A percentile compares a stretch with the other conserved stretches of the same genome.
These are phyloP conservation scores for Dillenia suffruticosa DNA, from an alignment of 164 flowering plant genomes.

Conservation along the genomic window DNA sequence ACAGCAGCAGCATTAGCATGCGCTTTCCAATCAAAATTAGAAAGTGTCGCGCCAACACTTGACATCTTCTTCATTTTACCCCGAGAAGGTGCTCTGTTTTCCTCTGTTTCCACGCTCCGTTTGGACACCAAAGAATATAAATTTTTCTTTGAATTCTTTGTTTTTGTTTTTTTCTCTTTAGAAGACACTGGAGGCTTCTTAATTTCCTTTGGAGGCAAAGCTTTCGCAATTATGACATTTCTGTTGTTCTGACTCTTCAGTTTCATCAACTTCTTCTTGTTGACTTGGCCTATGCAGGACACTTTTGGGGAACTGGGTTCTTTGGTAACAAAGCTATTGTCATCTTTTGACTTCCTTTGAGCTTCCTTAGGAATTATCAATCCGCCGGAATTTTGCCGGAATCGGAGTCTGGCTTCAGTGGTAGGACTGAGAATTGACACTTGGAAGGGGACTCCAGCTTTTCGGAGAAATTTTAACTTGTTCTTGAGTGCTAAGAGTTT, in stretches of 20 bases:
- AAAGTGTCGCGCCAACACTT: constrained; percentile 52
- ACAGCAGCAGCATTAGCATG: constrained; percentile 13
- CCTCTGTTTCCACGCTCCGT: constrained; percentile 4
- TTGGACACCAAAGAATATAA: constrained; percentile 15
- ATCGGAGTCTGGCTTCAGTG: constrained; percentile 13
- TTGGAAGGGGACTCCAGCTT: constrained; percentile 20
- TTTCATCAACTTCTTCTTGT: constrained; percentile 34
- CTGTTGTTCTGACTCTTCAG: constrained; percentile 7
- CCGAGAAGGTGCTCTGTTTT: constrained; percentile 29
- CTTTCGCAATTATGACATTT: neutral
- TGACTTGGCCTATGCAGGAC: constrained; percentile 87
- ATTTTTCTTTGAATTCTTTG: constrained; percentile 13
- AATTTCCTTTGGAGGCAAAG: neutral
- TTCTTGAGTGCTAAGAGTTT: constrained; percentile 30
- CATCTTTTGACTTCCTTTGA: constrained; percentile 26
- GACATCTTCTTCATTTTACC: constrained; percentile 58
- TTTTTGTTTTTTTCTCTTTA: neutral
- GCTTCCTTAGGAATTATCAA: constrained; percentile 60
- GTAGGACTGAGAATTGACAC: constrained; percentile 49
- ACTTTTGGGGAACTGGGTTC: constrained; percentile 89
- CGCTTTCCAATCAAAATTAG: constrained; percentile 61
- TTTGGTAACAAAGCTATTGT: constrained; percentile 19
- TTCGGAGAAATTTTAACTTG: constrained; percentile 47
- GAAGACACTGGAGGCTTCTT: neutral
- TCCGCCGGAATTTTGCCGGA: constrained; percentile 31